phyloP scores from a whole-genome alignment of 2,329 filamentous ascomycete genomes.

The Sclerotinia trifoliorum region DNA sequence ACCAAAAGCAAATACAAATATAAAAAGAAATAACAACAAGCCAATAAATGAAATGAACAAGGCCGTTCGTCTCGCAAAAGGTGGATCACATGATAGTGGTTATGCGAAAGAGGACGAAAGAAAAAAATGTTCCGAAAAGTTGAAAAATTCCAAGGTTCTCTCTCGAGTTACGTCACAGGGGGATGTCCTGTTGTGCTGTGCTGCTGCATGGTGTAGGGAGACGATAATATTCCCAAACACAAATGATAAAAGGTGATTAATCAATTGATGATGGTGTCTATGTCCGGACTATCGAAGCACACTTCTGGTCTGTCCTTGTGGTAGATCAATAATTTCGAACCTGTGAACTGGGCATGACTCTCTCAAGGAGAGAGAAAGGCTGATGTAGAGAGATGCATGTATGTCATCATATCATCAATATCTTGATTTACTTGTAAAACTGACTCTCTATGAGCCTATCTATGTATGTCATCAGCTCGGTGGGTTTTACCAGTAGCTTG shows the following conservation, averaged over 20 bases:
- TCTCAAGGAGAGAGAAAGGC: neutral
- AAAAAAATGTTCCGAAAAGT: too few species aligned
- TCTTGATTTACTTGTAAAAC: neutral
- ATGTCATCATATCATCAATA: neutral
- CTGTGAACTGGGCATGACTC: too few species aligned
- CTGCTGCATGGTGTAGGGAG: neutral
- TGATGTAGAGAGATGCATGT: neutral
- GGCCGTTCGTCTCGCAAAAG: neutral
- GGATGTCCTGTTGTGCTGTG: constrained; percentile 8
- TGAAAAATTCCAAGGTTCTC: constrained; percentile 6
- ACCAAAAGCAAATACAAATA: neutral
- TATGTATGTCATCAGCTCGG: constrained; percentile 9
- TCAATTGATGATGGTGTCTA: neutral
- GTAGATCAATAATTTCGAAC: too few species aligned
- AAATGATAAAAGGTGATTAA: neutral
- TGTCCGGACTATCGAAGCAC: neutral
- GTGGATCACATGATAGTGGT: constrained; percentile 15
- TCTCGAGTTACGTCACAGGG: constrained; percentile 10
- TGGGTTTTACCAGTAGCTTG: neutral
- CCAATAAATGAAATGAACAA: neutral
- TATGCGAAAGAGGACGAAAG: too few species aligned
- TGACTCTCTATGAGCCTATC: neutral
- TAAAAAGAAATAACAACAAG: neutral
- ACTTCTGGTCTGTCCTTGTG: neutral
- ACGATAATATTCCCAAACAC: neutral